These are phyloP conservation scores for Rhodotorula toruloides DNA, from an alignment of 768 basidiomycete species.

Conservation along the genomic window DNA sequence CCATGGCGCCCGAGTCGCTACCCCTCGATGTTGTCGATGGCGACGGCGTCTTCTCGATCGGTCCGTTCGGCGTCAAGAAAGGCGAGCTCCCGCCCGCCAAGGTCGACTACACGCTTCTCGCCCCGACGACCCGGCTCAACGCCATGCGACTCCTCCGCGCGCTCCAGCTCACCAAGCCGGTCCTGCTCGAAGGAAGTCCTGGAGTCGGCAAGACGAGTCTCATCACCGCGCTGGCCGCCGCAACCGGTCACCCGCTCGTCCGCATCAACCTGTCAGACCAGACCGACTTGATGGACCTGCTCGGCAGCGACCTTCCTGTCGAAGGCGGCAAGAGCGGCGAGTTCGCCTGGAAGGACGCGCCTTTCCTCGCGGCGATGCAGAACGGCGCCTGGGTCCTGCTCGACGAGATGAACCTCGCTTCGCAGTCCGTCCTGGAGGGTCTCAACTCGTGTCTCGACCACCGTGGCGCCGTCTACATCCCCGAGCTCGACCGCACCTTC, in stretches of 20 bases:
- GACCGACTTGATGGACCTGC: conserved; percentile 90
- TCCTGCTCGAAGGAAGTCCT: conserved; percentile 92
- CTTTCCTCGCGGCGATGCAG: conserved; percentile 86
- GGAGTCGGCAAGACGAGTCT: conserved; percentile 98
- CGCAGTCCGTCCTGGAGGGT: conserved; percentile 92
- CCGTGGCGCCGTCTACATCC: conserved; percentile 87
- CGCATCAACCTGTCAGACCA: conserved; percentile 98
- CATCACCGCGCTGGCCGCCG: conserved; percentile 74
- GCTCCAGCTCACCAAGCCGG: conserved; percentile 81
- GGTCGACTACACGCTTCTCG: conserved; percentile 68
- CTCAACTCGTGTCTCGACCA: conserved; percentile 94
- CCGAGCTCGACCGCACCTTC: conserved; percentile 87
- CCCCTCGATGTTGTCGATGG: conserved; percentile 39
- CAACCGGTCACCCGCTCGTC: conserved; percentile 70
- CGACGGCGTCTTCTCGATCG: conserved; percentile 54
- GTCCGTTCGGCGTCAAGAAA: conserved; percentile 65
- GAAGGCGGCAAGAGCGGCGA: conserved; percentile 86
- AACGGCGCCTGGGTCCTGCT: conserved; percentile 96
- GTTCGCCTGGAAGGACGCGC: conserved; percentile 96
- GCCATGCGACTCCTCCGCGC: conserved; percentile 82
- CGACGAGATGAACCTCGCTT: conserved; percentile 98
- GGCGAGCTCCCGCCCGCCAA: conserved; percentile 52
- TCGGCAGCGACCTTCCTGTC: conserved; percentile 91
- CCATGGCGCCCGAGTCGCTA: conserved; percentile 50
- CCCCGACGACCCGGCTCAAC: conserved; percentile 83